These are phyloP conservation scores for Pisolithus tinctorius DNA, from an alignment of 768 basidiomycete genomes.

Conservation along the genomic window DNA sequence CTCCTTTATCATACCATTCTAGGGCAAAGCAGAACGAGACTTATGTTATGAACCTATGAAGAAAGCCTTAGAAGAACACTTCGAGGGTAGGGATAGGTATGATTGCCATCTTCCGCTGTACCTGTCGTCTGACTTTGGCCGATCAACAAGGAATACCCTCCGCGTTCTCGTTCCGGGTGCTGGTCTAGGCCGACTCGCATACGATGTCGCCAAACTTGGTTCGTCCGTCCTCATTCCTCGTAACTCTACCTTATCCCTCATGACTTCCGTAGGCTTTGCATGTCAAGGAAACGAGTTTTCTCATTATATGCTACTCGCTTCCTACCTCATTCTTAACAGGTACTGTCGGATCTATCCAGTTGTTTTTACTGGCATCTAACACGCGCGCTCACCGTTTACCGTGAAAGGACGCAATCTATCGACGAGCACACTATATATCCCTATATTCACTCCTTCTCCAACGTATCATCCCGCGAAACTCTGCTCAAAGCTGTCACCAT, in stretches of 20 bases:
- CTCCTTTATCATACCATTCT: neutral
- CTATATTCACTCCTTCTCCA: conserved; percentile 90
- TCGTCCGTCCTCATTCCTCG: conserved; percentile 7
- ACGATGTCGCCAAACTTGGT: conserved; percentile 83
- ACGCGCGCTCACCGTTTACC: neutral
- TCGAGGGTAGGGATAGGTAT: conserved; percentile 47
- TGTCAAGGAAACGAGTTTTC: conserved; percentile 96
- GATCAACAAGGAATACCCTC: conserved; percentile 37
- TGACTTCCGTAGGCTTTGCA: conserved; percentile 55
- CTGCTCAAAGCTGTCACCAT: conserved; percentile 65
- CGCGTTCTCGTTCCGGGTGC: conserved; percentile 87
- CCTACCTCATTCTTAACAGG: conserved; percentile 85
- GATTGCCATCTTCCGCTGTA: neutral
- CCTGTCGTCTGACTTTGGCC: too few relatives aligned
- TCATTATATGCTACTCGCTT: conserved; percentile 89
- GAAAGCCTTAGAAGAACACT: conserved; percentile 62
- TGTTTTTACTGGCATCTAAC: neutral
- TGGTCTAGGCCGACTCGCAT: conserved; percentile 82
- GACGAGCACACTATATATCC: conserved; percentile 75
- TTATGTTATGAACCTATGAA: conserved; percentile 77
- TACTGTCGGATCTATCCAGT: conserved; percentile 25
- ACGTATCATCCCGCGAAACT: conserved; percentile 49
- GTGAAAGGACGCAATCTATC: conserved; percentile 52
- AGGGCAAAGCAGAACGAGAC: conserved; percentile 77
- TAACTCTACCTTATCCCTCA: neutral